Evolutionary conservation across 441 rosid species (phyloP).

Genomic region (Omphalea diandra): DNA sequence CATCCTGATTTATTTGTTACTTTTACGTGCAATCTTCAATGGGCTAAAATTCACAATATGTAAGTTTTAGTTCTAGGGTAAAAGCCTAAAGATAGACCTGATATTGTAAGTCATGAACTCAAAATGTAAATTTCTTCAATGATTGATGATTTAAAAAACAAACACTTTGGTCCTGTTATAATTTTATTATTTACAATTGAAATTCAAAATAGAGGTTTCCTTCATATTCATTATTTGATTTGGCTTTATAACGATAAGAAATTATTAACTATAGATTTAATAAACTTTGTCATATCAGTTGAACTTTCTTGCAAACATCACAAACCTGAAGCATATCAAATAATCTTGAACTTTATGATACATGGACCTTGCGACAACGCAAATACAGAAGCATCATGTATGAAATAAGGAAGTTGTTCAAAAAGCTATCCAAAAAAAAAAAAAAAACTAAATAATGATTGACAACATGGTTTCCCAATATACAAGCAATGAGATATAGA

Average conservation of each 20-base stretch:
- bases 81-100: no score
- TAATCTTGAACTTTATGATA: not conserved
- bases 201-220: not conserved
- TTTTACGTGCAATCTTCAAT: no score
- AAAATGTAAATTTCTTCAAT: no score
- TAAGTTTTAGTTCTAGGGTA: no score
- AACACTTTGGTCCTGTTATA: no score
- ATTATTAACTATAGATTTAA: not conserved
- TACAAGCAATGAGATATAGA: not conserved
- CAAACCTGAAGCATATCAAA: not conserved
- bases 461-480: not conserved
- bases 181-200: no score
- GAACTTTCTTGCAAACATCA: not conserved
- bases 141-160: no score
- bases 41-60: not conserved
- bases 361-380: constrained; percentile 7
- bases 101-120: no score
- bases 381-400: no score
- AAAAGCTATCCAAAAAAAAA: no score
- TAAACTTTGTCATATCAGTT: not conserved
- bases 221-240: not conserved
- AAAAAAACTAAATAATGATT: not conserved
- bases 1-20: no score
- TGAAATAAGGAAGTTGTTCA: not conserved
- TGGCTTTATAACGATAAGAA: not conserved